A percentile compares a stretch with the other conserved stretches of the same genome.
phyloP scores from a whole-genome alignment of 208 protist genomes.

The Borovskyia barvae region DNA sequence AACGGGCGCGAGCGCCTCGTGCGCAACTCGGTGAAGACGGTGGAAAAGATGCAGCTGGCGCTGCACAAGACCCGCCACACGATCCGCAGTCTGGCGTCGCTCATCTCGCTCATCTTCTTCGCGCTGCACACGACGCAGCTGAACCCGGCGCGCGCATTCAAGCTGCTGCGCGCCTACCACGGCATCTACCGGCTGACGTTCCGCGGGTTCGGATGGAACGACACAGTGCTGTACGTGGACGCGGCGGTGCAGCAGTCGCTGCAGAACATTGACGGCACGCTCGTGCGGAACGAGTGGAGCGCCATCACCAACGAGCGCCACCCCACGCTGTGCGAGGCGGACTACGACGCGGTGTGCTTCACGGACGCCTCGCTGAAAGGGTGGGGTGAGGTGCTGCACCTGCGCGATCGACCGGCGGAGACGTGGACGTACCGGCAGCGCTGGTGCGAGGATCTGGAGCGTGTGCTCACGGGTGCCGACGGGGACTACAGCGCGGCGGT shows the following conservation, averaged over 20 bases:
- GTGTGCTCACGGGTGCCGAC: background rate
- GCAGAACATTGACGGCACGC: background rate
- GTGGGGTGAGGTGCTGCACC: slow-evolving; percentile 7
- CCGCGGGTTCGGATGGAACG: slow-evolving; percentile 3
- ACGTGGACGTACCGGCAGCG: slow-evolving; percentile 8
- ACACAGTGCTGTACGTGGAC: slow-evolving; percentile 3
- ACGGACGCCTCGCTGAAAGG: slow-evolving; percentile 14
- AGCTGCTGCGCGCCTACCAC: background rate
- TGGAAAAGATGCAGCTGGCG: slow-evolving; percentile 14
- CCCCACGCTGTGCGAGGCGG: background rate
- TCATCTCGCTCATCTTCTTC: slow-evolving; percentile 7
- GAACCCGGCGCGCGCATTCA: slow-evolving; percentile 11
- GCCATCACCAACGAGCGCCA: background rate
- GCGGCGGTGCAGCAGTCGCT: background rate
- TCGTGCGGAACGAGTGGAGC: slow-evolving; percentile 4
- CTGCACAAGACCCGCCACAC: background rate
- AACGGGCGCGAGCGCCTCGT: slow-evolving; percentile 12
- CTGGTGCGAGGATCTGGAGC: slow-evolving; percentile 10
- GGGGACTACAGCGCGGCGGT: slow-evolving; percentile 1
- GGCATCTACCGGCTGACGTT: slow-evolving; percentile 1
- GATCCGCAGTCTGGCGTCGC: slow-evolving; percentile 1
- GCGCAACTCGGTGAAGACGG: slow-evolving; percentile 25
- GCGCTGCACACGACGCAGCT: slow-evolving; percentile 12
- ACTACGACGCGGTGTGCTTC: slow-evolving; percentile 3
- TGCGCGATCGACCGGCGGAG: background rate